Percentiles rank a stretch among this genome's conserved stretches.
phyloP scores from a whole-genome alignment of 768 basidiomycete genomes.

The Mycena albidolilacea region DNA sequence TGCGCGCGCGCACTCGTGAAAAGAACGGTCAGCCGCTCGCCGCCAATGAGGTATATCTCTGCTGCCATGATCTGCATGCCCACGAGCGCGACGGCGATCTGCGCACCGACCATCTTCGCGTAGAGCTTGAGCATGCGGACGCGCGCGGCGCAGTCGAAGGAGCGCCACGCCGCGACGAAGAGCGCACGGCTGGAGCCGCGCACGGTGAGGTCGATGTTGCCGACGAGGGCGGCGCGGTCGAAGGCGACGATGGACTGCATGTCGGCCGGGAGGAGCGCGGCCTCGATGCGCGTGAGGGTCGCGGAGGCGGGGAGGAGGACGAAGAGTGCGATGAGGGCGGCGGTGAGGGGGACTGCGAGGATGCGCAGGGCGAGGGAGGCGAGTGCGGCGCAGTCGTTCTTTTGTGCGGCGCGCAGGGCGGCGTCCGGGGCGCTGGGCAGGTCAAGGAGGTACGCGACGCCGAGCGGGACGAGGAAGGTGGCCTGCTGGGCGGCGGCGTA shows the following conservation, averaged over 20 bases:
- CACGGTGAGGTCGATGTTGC: not conserved
- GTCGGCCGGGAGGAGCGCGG: slow-evolving; percentile 23
- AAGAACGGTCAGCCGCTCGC: slow-evolving; percentile 16
- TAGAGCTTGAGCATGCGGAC: slow-evolving; percentile 25
- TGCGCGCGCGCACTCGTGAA: slow-evolving; percentile 6
- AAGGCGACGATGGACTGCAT: slow-evolving; percentile 7
- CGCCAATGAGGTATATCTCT: slow-evolving; percentile 21
- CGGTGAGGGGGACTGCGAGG: slow-evolving; percentile 14
- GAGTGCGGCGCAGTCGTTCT: too few relatives aligned
- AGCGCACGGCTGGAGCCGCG: not conserved
- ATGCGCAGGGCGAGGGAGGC: not conserved
- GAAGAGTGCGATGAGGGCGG: not conserved
- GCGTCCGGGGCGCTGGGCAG: too few relatives aligned
- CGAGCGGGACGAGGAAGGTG: too few relatives aligned
- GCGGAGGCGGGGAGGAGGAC: slow-evolving; percentile 19
- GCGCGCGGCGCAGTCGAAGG: slow-evolving; percentile 21
- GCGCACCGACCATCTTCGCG: slow-evolving; percentile 15
- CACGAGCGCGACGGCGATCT: slow-evolving; percentile 1
- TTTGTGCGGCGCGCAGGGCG: too few relatives aligned
- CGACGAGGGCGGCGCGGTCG: slow-evolving; percentile 15
- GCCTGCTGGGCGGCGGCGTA: too few relatives aligned
- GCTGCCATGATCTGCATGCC: slow-evolving; percentile 7
- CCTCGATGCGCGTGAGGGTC: slow-evolving; percentile 20
- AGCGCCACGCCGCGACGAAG: slow-evolving; percentile 20
- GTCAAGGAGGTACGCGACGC: too few relatives aligned